These are phyloP conservation scores for Populus tomentosa DNA, from an alignment of 441 rosid genomes.

Conservation along the genomic window DNA sequence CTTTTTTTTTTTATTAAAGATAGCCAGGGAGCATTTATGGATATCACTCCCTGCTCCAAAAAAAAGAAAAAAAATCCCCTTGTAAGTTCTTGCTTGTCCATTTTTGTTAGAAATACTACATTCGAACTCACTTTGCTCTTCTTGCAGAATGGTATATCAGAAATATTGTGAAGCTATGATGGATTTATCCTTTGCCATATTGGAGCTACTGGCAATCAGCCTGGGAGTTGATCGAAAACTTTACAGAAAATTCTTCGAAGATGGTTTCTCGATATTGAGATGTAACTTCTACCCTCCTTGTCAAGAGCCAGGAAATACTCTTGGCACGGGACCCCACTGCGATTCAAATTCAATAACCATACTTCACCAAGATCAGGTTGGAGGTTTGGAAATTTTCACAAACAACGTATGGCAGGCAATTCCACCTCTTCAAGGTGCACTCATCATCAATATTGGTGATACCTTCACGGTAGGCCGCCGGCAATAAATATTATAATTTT, in stretches of 20 bases:
- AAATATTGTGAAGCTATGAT: conserved; percentile 41
- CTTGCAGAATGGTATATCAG: conserved; percentile 30
- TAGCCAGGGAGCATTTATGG: neutral
- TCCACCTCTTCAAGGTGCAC: conserved; percentile 34
- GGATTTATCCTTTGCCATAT: conserved; percentile 19
- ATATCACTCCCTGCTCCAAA: neutral
- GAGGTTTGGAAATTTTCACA: conserved; percentile 40
- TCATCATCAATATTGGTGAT: conserved; percentile 52
- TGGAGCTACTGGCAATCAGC: conserved; percentile 44
- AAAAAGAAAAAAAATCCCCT: too few relatives aligned
- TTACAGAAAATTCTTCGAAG: conserved; percentile 32
- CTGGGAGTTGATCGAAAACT: conserved; percentile 30
- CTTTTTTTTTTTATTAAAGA: too few relatives aligned
- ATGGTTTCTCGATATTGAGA: conserved; percentile 32
- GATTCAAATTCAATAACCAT: conserved; percentile 48
- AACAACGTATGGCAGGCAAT: conserved; percentile 30
- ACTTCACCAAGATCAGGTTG: conserved; percentile 47
- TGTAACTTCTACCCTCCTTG: conserved; percentile 47
- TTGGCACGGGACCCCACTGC: conserved; percentile 56
- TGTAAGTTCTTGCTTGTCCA: neutral
- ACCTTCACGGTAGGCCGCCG: conserved; percentile 39
- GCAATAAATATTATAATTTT: neutral
- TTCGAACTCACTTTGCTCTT: neutral
- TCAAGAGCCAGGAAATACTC: conserved; percentile 26
- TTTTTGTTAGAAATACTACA: neutral